Evolutionary conservation across 352 stramenopile genomes (phyloP), one percentile per base, ranked within the genome.

Genomic region (Pythium sukuiense): DNA sequence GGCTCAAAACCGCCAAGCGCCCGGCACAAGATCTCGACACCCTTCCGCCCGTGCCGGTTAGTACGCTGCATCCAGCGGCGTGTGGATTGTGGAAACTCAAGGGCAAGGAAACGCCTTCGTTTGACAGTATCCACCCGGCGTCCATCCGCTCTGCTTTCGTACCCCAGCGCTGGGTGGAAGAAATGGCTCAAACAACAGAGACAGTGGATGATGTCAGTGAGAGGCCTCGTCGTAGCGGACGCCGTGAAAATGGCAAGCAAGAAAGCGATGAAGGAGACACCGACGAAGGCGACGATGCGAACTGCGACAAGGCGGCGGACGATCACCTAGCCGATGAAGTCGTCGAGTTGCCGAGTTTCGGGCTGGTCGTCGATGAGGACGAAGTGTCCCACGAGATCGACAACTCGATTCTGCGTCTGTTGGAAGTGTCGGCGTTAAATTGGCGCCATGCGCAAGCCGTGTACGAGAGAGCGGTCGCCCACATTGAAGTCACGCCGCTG

Each of bases 391-490:
- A 50, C 29, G 69, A 72, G 24, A 69, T 96, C 3, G 59, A 76
- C 39, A 64, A 74, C 43, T 93, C 84, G 4, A 52, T 90, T 6
- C 65, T 68, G 41, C 80, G 82, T 29, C 66, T 94, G 0, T 61
- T 93, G 14, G 70, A 79, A 20, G 61, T 94, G 8, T 90, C 85
- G 13, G 79, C 87, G 33, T 68, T 74, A 18, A 94, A 94, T 66
- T 96, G 87, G 87, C 75, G 76, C 6, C 72, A 63, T n/a, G 64
- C 78, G 11, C 84, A 92, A 65, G 76, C 74, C 0, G 59, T 93
- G 14, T 80, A 83, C 35, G 84, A 92, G 59, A 76, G 84, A 30
- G 73, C 80, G 59, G 63, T 74, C 8, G 81, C 73, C 52, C 76
- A 76, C 59, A 79, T 87, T 4, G 72, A 88, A 70, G 85, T 80